Evolutionary conservation across 352 stramenopile species (phyloP).

Genomic region (Phytophthora pluvialis): DNA sequence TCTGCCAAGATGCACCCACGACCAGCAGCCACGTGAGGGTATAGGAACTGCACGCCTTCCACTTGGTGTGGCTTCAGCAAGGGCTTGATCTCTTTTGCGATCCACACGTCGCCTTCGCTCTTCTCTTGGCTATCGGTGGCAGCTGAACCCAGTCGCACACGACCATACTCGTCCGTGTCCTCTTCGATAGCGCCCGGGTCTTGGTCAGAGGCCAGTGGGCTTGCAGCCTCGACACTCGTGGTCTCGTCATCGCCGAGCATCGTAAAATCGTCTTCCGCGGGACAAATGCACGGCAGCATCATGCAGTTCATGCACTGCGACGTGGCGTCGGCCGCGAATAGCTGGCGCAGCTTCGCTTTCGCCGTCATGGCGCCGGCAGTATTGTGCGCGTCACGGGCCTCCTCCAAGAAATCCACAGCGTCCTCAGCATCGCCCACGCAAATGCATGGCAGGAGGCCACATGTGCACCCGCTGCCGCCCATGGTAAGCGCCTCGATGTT

Average conservation of each 20-base stretch:
- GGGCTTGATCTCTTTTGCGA: slow-evolving; percentile 79
- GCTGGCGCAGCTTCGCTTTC: slow-evolving; percentile 52
- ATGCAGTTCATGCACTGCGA: slow-evolving; percentile 73
- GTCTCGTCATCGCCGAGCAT: slow-evolving; percentile 44
- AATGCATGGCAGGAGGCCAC: slow-evolving; percentile 75
- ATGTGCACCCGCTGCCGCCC: slow-evolving; percentile 49
- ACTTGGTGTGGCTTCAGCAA: slow-evolving; percentile 83
- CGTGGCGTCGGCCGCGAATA: slow-evolving; percentile 65
- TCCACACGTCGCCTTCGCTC: slow-evolving; percentile 45
- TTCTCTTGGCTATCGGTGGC: slow-evolving; percentile 8
- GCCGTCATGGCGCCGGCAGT: background rate
- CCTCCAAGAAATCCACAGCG: slow-evolving; percentile 27
- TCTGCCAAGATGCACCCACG: slow-evolving; percentile 89
- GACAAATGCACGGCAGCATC: slow-evolving; percentile 84
- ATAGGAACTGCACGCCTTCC: slow-evolving; percentile 75
- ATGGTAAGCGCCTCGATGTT: slow-evolving; percentile 12
- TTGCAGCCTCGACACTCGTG: slow-evolving; percentile 52
- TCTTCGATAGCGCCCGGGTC: slow-evolving; percentile 32
- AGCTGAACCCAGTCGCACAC: slow-evolving; percentile 48
- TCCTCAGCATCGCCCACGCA: slow-evolving; percentile 57
- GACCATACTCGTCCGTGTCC: slow-evolving; percentile 55
- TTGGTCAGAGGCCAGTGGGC: slow-evolving; percentile 36
- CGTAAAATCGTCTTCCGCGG: slow-evolving; percentile 51
- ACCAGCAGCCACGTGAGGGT: slow-evolving; percentile 53
- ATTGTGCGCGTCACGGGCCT: slow-evolving; percentile 1